These are phyloP conservation scores for Gossypium mustelinum DNA, from an alignment of 345 rosid genomes.

Conservation along the genomic window DNA sequence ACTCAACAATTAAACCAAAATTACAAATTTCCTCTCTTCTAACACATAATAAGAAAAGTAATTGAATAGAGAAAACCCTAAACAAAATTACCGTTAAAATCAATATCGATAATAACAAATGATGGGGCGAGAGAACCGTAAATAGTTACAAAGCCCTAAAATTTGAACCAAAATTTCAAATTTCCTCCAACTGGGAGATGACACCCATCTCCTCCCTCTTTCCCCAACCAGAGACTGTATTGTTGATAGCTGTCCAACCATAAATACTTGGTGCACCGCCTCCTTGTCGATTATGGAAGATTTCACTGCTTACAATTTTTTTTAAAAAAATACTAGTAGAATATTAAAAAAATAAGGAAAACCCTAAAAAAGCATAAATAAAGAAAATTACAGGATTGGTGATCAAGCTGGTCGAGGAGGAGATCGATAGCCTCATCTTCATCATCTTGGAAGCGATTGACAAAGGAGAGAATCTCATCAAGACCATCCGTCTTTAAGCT, in stretches of 20 bases:
- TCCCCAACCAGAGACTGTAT: slow-evolving; percentile 75
- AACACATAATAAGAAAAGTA: no score
- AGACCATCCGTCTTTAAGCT: slow-evolving; percentile 63
- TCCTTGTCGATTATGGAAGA: slow-evolving; percentile 68
- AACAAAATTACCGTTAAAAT: no score
- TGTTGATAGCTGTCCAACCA: slow-evolving; percentile 57
- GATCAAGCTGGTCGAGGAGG: slow-evolving; percentile 77
- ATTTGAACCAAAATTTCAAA: no score
- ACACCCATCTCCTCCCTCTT: slow-evolving; percentile 85
- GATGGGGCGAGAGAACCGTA: no score
- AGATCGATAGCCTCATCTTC: slow-evolving; percentile 73
- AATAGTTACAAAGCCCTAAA: no score
- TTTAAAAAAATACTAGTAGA: not conserved
- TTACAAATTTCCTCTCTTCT: no score
- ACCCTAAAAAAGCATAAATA: not conserved
- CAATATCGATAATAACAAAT: no score
- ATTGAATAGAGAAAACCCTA: no score
- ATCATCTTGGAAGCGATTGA: slow-evolving; percentile 52
- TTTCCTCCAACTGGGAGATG: slow-evolving; percentile 88
- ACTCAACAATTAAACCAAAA: no score
- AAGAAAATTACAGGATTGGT: slow-evolving; percentile 34
- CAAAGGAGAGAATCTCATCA: slow-evolving; percentile 56
- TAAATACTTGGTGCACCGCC: slow-evolving; percentile 41
- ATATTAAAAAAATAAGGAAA: not conserved
- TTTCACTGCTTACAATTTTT: slow-evolving; percentile 36